phyloP scores from a whole-genome alignment of 2,329 filamentous ascomycete genomes.

The Zymoseptoria tritici region DNA sequence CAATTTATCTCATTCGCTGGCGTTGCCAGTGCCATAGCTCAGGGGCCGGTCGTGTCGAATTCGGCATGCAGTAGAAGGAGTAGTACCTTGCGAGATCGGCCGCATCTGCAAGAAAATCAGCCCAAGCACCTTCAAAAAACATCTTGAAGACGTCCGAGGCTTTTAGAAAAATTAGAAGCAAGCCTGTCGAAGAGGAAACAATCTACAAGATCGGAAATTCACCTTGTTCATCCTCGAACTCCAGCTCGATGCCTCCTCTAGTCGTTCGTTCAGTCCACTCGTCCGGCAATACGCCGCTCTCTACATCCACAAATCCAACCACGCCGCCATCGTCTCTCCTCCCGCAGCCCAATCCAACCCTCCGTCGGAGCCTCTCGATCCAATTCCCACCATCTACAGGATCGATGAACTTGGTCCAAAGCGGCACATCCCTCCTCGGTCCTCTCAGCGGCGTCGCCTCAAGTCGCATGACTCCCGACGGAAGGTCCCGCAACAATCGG shows the following conservation, averaged over 20 bases:
- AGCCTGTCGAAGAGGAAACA: neutral
- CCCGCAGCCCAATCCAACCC: neutral
- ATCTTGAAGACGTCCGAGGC: neutral
- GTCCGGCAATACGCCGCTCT: neutral
- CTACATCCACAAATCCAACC: neutral
- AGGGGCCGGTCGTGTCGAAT: neutral
- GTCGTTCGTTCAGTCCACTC: neutral
- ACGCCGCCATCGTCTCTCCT: neutral
- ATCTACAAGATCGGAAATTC: neutral
- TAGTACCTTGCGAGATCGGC: neutral
- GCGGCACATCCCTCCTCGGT: conserved; percentile 46
- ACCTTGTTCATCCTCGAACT: neutral
- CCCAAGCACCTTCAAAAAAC: too few species aligned
- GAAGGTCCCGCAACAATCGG: conserved; percentile 46
- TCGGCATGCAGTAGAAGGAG: neutral
- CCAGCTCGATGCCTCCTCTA: neutral
- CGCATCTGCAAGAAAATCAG: neutral
- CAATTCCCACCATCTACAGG: neutral
- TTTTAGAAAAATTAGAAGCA: neutral
- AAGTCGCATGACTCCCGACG: conserved; percentile 47
- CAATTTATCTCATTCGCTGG: neutral
- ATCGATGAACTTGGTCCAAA: conserved; percentile 53
- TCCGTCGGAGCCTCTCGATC: neutral
- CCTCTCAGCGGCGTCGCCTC: conserved; percentile 50
- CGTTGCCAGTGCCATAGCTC: neutral